A percentile compares a stretch with the other conserved stretches of the same genome.
Conservation (phyloP, 768 basidiomycete genomes). For the Serendipita sp. region DNA sequence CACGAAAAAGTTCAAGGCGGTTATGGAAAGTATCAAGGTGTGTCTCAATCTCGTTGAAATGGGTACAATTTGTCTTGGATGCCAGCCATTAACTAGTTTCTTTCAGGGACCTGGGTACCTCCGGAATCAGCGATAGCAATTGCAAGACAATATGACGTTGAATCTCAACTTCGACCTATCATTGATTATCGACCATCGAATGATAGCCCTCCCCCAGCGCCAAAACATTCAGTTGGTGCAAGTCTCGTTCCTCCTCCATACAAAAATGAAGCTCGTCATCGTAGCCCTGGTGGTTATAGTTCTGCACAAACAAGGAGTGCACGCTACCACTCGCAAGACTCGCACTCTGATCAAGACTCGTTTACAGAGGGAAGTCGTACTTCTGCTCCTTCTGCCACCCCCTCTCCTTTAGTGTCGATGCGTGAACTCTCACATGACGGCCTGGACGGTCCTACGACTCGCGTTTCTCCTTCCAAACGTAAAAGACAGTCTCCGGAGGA, state of each 20-base stretch:
- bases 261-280: not conserved
- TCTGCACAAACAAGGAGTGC: not conserved
- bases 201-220: conserved; percentile 75
- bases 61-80: not conserved
- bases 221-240: conserved; percentile 81
- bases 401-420: not conserved
- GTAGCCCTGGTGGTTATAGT: not conserved
- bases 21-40: conserved; percentile 98
- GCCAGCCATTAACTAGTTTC: not conserved
- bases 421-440: not conserved
- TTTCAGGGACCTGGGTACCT: conserved; percentile 86
- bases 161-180: conserved; percentile 71
- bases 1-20: conserved; percentile 99
- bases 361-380: not conserved
- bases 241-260: conserved; percentile 19
- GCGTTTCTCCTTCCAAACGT: not conserved
- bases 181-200: conserved; percentile 85
- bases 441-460: not conserved
- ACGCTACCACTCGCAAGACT: not conserved
- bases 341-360: conserved; percentile 3
- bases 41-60: conserved; percentile 13
- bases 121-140: conserved; percentile 75
- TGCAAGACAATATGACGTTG: conserved; percentile 88
- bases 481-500: conserved; percentile 5
- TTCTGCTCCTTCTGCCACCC: conserved; percentile 3